Evolutionary conservation across 495 filamentous ascomycete genomes (phyloP).

Genomic region (Hypoxylon rickii): DNA sequence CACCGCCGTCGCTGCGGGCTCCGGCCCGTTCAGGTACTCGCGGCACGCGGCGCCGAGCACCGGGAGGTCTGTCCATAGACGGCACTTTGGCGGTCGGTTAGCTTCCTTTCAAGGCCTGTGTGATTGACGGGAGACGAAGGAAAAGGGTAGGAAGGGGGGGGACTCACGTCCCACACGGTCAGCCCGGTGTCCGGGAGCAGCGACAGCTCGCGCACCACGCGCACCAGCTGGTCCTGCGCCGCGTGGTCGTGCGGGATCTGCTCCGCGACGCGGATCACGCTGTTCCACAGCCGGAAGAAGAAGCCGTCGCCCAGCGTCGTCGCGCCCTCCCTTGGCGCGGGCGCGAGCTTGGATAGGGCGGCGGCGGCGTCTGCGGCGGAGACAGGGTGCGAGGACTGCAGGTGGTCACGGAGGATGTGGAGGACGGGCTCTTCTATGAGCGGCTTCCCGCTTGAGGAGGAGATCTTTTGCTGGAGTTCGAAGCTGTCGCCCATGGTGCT

Average conservation of each 20-base stretch:
- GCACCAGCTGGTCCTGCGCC: conserved; percentile 30
- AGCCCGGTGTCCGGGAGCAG: conserved; percentile 26
- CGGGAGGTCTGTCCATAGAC: conserved; percentile 31
- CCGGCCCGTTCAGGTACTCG: conserved; percentile 20
- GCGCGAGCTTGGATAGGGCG: conserved; percentile 23
- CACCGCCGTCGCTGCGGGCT: neutral
- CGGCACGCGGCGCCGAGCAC: conserved; percentile 23
- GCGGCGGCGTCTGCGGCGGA: conserved; percentile 15
- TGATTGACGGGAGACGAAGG: neutral
- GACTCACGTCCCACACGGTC: conserved; percentile 31
- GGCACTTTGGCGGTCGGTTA: conserved; percentile 5
- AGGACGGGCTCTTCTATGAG: conserved; percentile 28
- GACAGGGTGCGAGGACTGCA: conserved; percentile 6
- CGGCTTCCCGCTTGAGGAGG: neutral
- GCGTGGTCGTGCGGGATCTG: conserved; percentile 29
- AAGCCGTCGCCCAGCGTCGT: conserved; percentile 21
- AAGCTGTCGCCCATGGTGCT: conserved; percentile 5
- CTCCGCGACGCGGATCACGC: conserved; percentile 24
- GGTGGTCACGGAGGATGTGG: conserved; percentile 33
- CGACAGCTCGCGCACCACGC: conserved; percentile 27
- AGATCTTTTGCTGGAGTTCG: conserved; percentile 3
- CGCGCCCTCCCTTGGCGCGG: conserved; percentile 1
- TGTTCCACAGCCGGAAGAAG: conserved; percentile 28
- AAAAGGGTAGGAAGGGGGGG: neutral
- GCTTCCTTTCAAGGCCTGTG: neutral